Evolutionary conservation across 345 rosid genomes (phyloP).

Genomic region (Xanthoceras sorbifolium): DNA sequence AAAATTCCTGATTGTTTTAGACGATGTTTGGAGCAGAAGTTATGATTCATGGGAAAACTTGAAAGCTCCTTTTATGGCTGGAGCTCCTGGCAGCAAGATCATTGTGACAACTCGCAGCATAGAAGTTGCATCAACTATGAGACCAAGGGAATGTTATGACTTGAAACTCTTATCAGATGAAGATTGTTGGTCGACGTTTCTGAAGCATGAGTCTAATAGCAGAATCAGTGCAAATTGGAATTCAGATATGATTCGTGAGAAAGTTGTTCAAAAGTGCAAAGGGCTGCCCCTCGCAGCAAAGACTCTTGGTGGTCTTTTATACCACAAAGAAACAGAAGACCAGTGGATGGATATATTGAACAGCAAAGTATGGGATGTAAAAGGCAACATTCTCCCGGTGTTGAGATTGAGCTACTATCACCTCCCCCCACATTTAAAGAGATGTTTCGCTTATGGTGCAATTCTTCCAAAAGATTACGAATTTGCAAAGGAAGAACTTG

Average conservation of each 20-base stretch:
- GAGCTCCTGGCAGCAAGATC: conserved; percentile 12
- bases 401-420: too few species aligned
- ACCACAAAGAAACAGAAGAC: background rate
- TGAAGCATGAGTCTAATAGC: conserved; percentile 8
- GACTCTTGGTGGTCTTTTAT: conserved; percentile 14
- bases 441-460: too few species aligned
- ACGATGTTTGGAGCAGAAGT: conserved; percentile 28
- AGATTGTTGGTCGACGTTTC: conserved; percentile 18
- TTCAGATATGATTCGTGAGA: conserved; percentile 5
- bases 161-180: conserved; percentile 3
- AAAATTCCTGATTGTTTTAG: conserved; percentile 23
- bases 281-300: conserved; percentile 23
- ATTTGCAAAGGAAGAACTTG: too few species aligned
- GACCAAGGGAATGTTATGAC: background rate
- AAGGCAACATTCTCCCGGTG: too few species aligned
- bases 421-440: too few species aligned
- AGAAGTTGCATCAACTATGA: conserved; percentile 13
- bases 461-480: too few species aligned
- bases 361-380: too few species aligned
- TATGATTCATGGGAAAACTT: conserved; percentile 17
- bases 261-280: conserved; percentile 15
- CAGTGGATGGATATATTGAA: background rate
- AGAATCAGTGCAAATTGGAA: background rate
- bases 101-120: conserved; percentile 24
- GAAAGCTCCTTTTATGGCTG: background rate